phyloP scores from a whole-genome alignment of 768 basidiomycete species.

The Rhodotorula paludigena region DNA sequence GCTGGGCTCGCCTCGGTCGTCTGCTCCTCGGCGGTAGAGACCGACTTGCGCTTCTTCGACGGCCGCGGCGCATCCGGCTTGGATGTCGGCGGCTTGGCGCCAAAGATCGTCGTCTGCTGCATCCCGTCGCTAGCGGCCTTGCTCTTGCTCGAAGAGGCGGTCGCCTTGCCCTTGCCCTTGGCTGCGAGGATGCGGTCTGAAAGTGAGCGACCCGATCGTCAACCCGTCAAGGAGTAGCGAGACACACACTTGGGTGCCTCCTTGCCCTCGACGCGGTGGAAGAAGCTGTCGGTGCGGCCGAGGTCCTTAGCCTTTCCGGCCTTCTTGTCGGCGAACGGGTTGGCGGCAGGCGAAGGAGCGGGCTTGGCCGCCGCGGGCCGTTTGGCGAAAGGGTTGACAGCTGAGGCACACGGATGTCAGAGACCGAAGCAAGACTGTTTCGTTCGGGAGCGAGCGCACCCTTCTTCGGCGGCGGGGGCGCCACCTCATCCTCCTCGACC shows the following conservation, averaged over 20 bases:
- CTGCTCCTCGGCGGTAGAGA: constrained; percentile 3
- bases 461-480: constrained; percentile 29
- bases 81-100: constrained; percentile 16
- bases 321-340: constrained; percentile 38
- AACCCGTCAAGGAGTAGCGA: neutral
- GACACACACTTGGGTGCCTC: constrained; percentile 22
- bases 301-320: constrained; percentile 29
- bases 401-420: constrained; percentile 8
- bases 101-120: constrained; percentile 34
- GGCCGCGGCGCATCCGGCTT: neutral
- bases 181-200: neutral
- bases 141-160: constrained; percentile 5
- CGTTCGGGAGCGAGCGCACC: constrained; percentile 2
- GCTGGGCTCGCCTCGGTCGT: neutral
- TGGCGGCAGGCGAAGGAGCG: constrained; percentile 23
- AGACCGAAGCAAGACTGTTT: no score
- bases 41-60: constrained; percentile 38
- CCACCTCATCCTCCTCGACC: neutral
- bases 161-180: constrained; percentile 17
- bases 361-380: constrained; percentile 10
- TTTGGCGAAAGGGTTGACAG: constrained; percentile 43
- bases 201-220: no score
- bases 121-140: constrained; percentile 5
- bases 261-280: constrained; percentile 42
- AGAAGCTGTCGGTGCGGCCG: constrained; percentile 40